Evolutionary conservation across 2,329 filamentous ascomycete genomes (phyloP).

Genomic region (Fusarium piperis): DNA sequence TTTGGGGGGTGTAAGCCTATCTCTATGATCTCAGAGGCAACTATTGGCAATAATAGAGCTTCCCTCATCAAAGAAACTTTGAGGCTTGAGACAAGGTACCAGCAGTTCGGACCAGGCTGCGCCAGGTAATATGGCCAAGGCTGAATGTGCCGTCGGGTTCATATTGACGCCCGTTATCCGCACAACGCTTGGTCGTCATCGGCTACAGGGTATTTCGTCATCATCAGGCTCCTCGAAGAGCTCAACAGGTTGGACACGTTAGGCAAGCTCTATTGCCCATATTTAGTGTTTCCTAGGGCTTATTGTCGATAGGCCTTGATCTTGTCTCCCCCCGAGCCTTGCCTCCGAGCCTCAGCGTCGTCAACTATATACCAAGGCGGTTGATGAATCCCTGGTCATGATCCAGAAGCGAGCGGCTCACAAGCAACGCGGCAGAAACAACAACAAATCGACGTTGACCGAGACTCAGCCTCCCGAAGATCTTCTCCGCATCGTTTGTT

Average conservation of each 20-base stretch:
- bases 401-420: not conserved
- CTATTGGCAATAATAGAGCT: not conserved
- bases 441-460: constrained; percentile 4
- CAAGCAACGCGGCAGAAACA: not conserved
- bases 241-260: not conserved
- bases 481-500: not conserved
- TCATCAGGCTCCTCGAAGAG: not conserved
- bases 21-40: not conserved
- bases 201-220: constrained; percentile 1
- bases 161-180: constrained; percentile 5
- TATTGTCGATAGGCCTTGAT: not conserved
- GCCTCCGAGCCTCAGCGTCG: not conserved
- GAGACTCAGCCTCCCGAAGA: constrained; percentile 8
- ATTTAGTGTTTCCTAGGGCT: not conserved
- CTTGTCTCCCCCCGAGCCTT: not conserved
- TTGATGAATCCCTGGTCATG: not conserved
- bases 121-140: not conserved
- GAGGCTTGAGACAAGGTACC: constrained; percentile 1
- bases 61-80: not conserved
- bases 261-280: not conserved
- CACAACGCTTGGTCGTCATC: not conserved
- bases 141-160: not conserved
- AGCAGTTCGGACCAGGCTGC: constrained; percentile 5
- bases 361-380: not conserved
- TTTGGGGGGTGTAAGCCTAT: constrained; percentile 1